Conservation (phyloP, 2,329 filamentous ascomycete genomes). For the Hypoxylon sp. region DNA sequence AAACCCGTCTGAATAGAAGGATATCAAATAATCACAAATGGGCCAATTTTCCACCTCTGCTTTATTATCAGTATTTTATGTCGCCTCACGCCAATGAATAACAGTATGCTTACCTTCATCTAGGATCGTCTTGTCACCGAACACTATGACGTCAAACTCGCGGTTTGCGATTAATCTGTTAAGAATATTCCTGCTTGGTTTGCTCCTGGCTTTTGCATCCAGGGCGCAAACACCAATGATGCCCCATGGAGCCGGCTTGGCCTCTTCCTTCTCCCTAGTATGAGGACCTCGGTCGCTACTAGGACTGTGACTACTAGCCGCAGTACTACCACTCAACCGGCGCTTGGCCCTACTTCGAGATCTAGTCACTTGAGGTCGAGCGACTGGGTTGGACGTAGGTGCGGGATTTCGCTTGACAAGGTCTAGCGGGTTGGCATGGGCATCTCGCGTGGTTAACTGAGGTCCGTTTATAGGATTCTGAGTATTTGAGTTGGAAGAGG, state of each 20-base stretch:
- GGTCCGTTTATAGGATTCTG: slow-evolving; percentile 60
- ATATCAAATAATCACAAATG: slow-evolving; percentile 87
- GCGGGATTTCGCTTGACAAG: slow-evolving; percentile 59
- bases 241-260: slow-evolving; percentile 71
- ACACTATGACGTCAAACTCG: slow-evolving; percentile 97
- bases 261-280: slow-evolving; percentile 70
- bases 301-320: slow-evolving; percentile 83
- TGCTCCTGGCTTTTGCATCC: slow-evolving; percentile 95
- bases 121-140: slow-evolving; percentile 98
- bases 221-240: slow-evolving; percentile 94
- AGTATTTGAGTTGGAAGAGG: slow-evolving; percentile 60
- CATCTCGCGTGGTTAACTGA: slow-evolving; percentile 61
- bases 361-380: slow-evolving; percentile 62
- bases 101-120: slow-evolving; percentile 76
- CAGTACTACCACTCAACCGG: slow-evolving; percentile 84
- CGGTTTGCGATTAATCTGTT: slow-evolving; percentile 90
- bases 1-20: slow-evolving; percentile 98
- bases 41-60: slow-evolving; percentile 59
- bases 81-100: slow-evolving; percentile 2
- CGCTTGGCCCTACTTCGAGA: slow-evolving; percentile 79
- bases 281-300: slow-evolving; percentile 75
- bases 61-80: slow-evolving; percentile 45
- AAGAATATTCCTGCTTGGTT: slow-evolving; percentile 95
- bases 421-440: slow-evolving; percentile 60
- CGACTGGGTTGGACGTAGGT: slow-evolving; percentile 49